A percentile compares a stretch with the other conserved stretches of the same genome.
Evolutionary conservation across 2,329 filamentous ascomycete genomes (phyloP).

Genomic region (Ophiostoma pallidulum): DNA sequence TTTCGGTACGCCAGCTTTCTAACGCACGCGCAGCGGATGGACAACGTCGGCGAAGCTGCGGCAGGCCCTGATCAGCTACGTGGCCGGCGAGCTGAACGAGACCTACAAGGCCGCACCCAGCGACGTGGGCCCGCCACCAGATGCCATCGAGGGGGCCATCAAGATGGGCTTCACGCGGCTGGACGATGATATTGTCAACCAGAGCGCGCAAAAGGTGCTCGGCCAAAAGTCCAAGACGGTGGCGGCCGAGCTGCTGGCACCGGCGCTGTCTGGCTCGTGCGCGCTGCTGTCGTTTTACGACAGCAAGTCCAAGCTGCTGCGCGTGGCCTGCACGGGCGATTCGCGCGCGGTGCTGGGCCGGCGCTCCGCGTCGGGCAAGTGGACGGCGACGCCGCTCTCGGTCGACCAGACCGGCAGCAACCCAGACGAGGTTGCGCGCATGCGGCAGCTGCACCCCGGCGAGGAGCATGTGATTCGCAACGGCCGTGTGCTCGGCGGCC

Average conservation of each 20-base stretch:
- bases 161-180: slow-evolving; percentile 82
- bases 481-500: slow-evolving; percentile 79
- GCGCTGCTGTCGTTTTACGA: slow-evolving; percentile 96
- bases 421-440: slow-evolving; percentile 68
- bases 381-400: slow-evolving; percentile 82
- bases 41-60: slow-evolving; percentile 94
- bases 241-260: slow-evolving; percentile 83
- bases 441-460: slow-evolving; percentile 79
- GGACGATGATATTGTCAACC: slow-evolving; percentile 89
- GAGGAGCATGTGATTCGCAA: slow-evolving; percentile 82
- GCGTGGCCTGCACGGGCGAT: slow-evolving; percentile 93
- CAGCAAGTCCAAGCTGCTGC: slow-evolving; percentile 70
- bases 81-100: slow-evolving; percentile 82
- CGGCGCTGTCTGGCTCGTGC: slow-evolving; percentile 92
- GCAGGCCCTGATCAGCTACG: slow-evolving; percentile 83
- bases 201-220: slow-evolving; percentile 83
- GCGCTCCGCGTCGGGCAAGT: slow-evolving; percentile 69
- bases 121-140: slow-evolving; percentile 55
- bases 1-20: neutral
- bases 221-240: slow-evolving; percentile 83
- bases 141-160: slow-evolving; percentile 81
- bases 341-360: slow-evolving; percentile 90
- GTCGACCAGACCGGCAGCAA: slow-evolving; percentile 92
- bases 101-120: slow-evolving; percentile 70
- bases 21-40: slow-evolving; percentile 78